Conservation (phyloP, 371 early-diverging fungal genomes). For the Circinella minor region DNA sequence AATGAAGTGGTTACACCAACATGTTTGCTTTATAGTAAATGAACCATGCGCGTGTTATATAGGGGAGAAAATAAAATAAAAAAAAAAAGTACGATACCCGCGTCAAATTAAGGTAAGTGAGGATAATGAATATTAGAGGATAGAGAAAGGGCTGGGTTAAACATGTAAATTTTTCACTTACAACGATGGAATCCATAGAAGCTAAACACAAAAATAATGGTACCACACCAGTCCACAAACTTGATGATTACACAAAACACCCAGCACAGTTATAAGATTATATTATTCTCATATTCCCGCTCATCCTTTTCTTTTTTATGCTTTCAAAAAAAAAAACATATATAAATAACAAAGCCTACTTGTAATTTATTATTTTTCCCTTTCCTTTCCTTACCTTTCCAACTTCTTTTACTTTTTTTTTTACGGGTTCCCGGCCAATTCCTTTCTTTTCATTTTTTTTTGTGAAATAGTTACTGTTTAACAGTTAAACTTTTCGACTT, state of each 20-base stretch:
- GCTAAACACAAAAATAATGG: constrained; percentile 5
- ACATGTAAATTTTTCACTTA: neutral
- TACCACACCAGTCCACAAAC: constrained; percentile 8
- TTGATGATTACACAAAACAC: neutral
- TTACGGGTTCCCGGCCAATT: neutral
- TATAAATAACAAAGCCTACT: neutral
- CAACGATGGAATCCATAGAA: constrained; percentile 10
- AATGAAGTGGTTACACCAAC: constrained; percentile 6
- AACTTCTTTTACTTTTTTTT: neutral
- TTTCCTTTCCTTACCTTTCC: neutral
- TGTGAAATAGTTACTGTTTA: too few species aligned
- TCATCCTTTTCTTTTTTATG: neutral
- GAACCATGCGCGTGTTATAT: neutral
- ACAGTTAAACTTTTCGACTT: neutral
- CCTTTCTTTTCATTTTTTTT: neutral
- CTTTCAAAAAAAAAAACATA: neutral
- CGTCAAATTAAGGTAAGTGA: neutral
- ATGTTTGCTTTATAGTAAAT: neutral
- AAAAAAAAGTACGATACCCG: too few species aligned
- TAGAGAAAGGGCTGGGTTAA: neutral
- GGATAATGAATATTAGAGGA: neutral
- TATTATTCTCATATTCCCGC: neutral
- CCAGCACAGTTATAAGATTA: too few species aligned
- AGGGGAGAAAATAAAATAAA: neutral
- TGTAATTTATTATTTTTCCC: neutral